Conservation (phyloP, 768 basidiomycete genomes). For the Hysterangium stoloniferum region DNA sequence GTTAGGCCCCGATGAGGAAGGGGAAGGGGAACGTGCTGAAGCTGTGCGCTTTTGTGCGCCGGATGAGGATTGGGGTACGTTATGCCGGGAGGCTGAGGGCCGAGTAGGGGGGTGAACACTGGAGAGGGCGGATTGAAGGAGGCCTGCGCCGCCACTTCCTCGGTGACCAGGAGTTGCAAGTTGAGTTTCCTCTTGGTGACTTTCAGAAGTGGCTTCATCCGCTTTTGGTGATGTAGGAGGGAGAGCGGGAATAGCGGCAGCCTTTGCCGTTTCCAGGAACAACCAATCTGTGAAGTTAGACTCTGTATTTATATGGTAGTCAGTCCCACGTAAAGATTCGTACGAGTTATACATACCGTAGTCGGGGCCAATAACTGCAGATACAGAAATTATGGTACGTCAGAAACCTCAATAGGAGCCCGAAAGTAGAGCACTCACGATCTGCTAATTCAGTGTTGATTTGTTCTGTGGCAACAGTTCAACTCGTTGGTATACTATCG, state of each 20-base stretch:
- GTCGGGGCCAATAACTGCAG: constrained; percentile 66
- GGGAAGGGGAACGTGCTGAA: constrained; percentile 56
- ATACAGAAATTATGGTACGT: constrained; percentile 10
- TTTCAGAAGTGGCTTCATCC: background rate
- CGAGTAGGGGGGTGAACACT: constrained; percentile 6
- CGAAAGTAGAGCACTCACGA: constrained; percentile 32
- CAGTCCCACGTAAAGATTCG: too few species aligned
- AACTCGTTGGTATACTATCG: background rate
- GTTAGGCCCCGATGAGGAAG: constrained; percentile 40
- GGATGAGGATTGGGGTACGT: constrained; percentile 22
- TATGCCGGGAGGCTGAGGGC: constrained; percentile 4
- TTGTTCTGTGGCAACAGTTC: constrained; percentile 44
- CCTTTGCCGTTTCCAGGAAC: constrained; percentile 72
- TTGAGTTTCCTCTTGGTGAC: background rate
- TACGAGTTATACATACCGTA: constrained; percentile 52
- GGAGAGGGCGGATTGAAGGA: constrained; percentile 9
- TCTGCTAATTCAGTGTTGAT: constrained; percentile 86
- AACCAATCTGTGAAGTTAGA: constrained; percentile 84
- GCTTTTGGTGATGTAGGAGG: background rate
- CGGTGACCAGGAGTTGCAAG: background rate
- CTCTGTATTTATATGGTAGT: constrained; percentile 41
- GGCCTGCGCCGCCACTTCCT: background rate
- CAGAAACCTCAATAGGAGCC: constrained; percentile 1
- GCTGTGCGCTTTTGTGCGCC: constrained; percentile 57
- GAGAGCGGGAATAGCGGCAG: constrained; percentile 28